phyloP scores from a whole-genome alignment of 1,284 basidiomycete species.

The Sphagnurus paluster region DNA sequence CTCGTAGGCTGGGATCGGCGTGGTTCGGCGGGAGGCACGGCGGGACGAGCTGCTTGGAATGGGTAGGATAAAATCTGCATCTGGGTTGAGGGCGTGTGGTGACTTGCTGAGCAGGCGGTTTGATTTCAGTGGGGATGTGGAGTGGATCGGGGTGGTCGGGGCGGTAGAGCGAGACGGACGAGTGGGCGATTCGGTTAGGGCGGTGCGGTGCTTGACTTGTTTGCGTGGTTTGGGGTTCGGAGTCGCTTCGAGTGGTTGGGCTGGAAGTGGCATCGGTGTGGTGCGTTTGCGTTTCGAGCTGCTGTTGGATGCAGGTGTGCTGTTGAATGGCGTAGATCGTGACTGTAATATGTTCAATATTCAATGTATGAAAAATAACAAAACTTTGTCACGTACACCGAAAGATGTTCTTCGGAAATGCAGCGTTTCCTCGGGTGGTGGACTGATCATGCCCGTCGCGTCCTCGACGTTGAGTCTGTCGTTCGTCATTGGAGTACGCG shows the following conservation, averaged over 20 bases:
- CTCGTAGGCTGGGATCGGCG: constrained; percentile 61
- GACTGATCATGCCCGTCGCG: constrained; percentile 33
- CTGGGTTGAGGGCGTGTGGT: constrained; percentile 47
- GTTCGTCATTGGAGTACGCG: constrained; percentile 16
- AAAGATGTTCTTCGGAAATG: constrained; percentile 17
- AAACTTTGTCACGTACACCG: constrained; percentile 11
- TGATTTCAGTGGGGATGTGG: constrained; percentile 31
- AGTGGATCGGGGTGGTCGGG: constrained; percentile 20
- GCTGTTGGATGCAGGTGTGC: constrained; percentile 8
- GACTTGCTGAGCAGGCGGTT: constrained; percentile 37
- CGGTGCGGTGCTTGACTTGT: constrained; percentile 36
- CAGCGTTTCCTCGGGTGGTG: constrained; percentile 42
- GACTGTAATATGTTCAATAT: constrained; percentile 1
- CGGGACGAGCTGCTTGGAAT: constrained; percentile 23
- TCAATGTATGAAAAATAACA: neutral
- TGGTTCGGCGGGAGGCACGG: constrained; percentile 28
- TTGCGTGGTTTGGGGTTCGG: constrained; percentile 65
- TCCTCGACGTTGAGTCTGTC: constrained; percentile 11
- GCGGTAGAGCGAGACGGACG: constrained; percentile 6
- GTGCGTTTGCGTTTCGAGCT: constrained; percentile 39
- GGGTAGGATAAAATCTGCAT: constrained; percentile 52
- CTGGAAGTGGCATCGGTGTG: constrained; percentile 8
- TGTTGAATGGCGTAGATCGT: constrained; percentile 15
- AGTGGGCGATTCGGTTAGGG: constrained; percentile 30
- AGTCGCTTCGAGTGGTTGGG: constrained; percentile 36